These are phyloP conservation scores for Fomitopsis betulina DNA, from an alignment of 1,284 basidiomycete genomes.

Conservation along the genomic window DNA sequence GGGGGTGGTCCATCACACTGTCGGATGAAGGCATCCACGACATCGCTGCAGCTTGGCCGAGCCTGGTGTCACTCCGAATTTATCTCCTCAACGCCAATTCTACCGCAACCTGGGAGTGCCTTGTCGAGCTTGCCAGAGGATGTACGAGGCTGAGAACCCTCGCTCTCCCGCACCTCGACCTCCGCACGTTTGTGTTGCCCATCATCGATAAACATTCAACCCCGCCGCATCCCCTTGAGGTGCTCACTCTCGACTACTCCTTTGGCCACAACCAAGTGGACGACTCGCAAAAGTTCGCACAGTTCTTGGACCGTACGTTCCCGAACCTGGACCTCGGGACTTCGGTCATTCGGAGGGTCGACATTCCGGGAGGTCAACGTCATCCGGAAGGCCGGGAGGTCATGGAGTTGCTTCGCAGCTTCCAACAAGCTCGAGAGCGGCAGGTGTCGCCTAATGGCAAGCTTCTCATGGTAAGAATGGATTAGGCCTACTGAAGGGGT, in stretches of 20 bases:
- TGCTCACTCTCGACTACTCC: background rate
- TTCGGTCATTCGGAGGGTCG: background rate
- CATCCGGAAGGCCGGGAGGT: background rate
- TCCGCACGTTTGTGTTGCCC: background rate
- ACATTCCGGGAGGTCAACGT: background rate
- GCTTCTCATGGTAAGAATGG: background rate
- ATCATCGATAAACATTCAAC: background rate
- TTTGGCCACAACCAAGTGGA: background rate
- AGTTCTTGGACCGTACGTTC: slow-evolving; percentile 3
- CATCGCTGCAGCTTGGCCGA: background rate
- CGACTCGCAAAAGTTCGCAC: background rate
- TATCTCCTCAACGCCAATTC: background rate
- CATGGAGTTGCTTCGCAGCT: background rate
- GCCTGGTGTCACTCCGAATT: background rate
- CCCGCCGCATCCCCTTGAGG: background rate
- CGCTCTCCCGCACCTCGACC: background rate
- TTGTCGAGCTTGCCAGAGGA: background rate
- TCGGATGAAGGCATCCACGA: background rate
- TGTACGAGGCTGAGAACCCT: background rate
- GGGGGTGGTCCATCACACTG: background rate
- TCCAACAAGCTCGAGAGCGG: background rate
- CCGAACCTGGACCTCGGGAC: slow-evolving; percentile 1
- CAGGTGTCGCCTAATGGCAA: background rate
- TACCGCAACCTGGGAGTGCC: background rate
- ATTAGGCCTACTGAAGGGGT: background rate